phyloP scores from a whole-genome alignment of 306 rosid genomes.

The Medicago ruthenica region DNA sequence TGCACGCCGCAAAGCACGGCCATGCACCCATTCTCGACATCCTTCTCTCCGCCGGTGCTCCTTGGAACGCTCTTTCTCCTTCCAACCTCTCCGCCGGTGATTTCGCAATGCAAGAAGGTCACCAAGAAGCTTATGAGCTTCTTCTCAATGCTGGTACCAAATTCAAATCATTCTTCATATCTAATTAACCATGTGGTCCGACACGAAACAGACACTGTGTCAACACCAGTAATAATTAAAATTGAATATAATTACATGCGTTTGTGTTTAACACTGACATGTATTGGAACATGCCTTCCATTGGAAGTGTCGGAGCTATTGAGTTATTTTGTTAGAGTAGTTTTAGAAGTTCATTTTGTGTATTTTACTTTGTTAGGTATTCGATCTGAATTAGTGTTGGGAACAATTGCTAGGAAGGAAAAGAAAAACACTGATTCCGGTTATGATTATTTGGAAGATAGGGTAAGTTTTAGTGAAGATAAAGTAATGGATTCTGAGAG shows the following conservation, averaged over 20 bases:
- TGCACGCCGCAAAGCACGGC: slow-evolving; percentile 88
- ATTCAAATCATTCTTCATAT: background rate
- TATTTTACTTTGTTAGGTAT: slow-evolving; percentile 57
- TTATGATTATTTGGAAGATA: slow-evolving; percentile 76
- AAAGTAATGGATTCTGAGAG: slow-evolving; percentile 83
- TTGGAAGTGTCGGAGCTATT: too few species aligned
- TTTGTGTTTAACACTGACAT: too few species aligned
- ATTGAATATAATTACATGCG: too few species aligned
- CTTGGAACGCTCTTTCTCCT: slow-evolving; percentile 95
- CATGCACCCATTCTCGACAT: slow-evolving; percentile 59
- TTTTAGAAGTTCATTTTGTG: background rate
- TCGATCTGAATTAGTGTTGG: slow-evolving; percentile 82
- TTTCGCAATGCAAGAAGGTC: slow-evolving; percentile 72
- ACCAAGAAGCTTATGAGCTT: slow-evolving; percentile 65
- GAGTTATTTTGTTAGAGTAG: too few species aligned
- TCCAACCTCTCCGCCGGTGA: slow-evolving; percentile 80
- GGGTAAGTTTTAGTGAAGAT: slow-evolving; percentile 84
- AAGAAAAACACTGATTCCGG: slow-evolving; percentile 43
- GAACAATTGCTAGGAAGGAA: slow-evolving; percentile 77
- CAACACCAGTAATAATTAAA: too few species aligned
- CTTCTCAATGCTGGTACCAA: slow-evolving; percentile 76
- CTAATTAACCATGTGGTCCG: background rate
- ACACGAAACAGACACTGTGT: too few species aligned
- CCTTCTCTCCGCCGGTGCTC: slow-evolving; percentile 83
- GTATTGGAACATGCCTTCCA: too few species aligned